Base-by-base conservation (phyloP, 1,284 basidiomycete genomes). In the Tylopilus sp. region DNA sequence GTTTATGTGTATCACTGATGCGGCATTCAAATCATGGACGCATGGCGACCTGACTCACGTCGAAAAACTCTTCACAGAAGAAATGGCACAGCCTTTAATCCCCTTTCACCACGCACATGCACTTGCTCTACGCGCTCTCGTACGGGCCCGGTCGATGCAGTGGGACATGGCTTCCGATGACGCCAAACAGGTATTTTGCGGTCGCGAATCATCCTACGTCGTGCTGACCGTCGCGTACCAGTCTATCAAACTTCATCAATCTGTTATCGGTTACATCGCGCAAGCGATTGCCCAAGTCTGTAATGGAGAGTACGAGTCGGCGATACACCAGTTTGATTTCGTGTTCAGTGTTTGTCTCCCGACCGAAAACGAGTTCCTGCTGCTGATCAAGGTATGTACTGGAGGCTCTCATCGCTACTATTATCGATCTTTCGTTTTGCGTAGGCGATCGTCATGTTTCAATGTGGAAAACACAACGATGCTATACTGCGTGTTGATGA, bases 311-410 rank as follows among this genome's bases (percentile, higher is more conserved):
- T 12, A 29, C 6, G 41, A 41, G 2, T 25, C 30, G 1, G 47
- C 11, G 2, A 11, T 55, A 5, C 21, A 12, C 6, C 26, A 12
- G 9, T 44, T 55, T 16, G 52, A 55, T 18, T 18, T 41, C 9
- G 53, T 34, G 19, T 55, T 51, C 28, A 21, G n/a, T 10, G 41
- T 36, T 2, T 21, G 25, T 29, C 16, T 28, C 9, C n/a, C 28
- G 10, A n/a, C 16, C 8, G 52, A 52, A 19, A 38, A n/a, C 9
- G 34, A 12, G 2, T 26, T 41, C 21, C 19, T 52, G 5, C 28
- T 52, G 15, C 34, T 55, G n/a, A 44, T 53, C 41, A 53, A 55
- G 47, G 52, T 41, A 38, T 30, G 33, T 16, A 7, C 2, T 6
- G 2, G 19, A 3, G 6, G n/a, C n/a, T 3, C 15, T 18, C 3